These are phyloP conservation scores for Cutaneotrichosporon arboriforme DNA, from an alignment of 1,284 basidiomycete species.

Conservation along the genomic window DNA sequence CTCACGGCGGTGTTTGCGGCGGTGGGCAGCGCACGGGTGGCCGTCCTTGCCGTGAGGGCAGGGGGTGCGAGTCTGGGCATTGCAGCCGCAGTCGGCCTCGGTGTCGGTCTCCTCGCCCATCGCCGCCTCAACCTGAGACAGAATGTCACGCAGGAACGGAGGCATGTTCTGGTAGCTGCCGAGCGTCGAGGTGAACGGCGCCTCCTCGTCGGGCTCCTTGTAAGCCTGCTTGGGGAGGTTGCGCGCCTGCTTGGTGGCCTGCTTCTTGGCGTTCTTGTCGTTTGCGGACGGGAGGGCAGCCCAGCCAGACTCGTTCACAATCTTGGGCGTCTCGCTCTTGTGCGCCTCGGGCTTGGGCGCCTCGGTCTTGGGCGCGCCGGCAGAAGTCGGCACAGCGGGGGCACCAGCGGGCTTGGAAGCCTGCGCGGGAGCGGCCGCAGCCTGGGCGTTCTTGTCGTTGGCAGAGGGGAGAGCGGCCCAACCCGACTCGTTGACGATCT, in stretches of 20 bases:
- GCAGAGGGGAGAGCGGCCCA: background rate
- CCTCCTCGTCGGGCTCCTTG: constrained; percentile 7
- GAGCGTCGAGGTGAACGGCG: constrained; percentile 26
- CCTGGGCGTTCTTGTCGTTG: constrained; percentile 5
- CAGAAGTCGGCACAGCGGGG: background rate
- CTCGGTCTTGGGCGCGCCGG: background rate
- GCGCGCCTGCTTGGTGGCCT: background rate
- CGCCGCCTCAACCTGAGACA: constrained; percentile 22
- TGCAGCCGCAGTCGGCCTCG: constrained; percentile 6
- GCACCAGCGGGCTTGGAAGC: no score
- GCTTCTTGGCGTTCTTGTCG: background rate
- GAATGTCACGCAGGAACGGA: constrained; percentile 25
- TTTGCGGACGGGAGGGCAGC: background rate
- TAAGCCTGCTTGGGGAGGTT: background rate
- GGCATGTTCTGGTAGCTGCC: constrained; percentile 22
- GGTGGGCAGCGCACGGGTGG: background rate
- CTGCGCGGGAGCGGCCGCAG: background rate
- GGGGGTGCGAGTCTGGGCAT: background rate
- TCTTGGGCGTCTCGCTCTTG: background rate
- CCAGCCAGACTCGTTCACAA: background rate
- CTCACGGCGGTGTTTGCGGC: background rate
- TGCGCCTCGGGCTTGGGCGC: background rate
- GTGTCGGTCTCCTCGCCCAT: constrained; percentile 1
- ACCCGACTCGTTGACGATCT: background rate
- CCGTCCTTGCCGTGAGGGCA: constrained; percentile 6